Percentiles rank a stretch among this genome's conserved stretches.
Conservation (phyloP, 495 filamentous ascomycete genomes). For the Penicillium antarcticum region DNA sequence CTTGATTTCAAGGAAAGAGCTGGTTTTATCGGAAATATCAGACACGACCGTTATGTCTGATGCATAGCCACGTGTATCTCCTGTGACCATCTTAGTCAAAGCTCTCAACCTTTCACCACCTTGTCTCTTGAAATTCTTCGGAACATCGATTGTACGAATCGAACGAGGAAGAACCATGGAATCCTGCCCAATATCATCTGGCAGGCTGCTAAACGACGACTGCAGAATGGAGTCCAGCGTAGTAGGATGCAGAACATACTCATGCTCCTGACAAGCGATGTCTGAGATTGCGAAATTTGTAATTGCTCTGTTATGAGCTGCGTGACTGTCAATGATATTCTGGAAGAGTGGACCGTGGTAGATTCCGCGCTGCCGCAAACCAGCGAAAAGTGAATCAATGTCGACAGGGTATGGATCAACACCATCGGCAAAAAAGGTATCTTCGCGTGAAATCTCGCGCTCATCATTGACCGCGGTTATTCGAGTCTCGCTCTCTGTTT, state of each 20-base stretch:
- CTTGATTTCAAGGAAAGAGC: neutral
- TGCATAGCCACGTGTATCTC: neutral
- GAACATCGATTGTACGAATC: neutral
- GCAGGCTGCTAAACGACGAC: neutral
- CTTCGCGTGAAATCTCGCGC: neutral
- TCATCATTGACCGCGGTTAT: neutral
- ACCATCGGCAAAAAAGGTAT: neutral
- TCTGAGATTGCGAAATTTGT: conserved; percentile 15
- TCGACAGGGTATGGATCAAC: too few relatives aligned
- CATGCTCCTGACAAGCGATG: conserved; percentile 5
- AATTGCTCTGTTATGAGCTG: conserved; percentile 5
- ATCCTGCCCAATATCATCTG: neutral
- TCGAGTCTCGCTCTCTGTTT: too few relatives aligned
- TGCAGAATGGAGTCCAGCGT: conserved; percentile 11
- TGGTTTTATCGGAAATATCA: neutral
- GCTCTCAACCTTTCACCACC: neutral
- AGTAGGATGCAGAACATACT: conserved; percentile 13
- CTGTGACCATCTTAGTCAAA: neutral
- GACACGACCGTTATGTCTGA: neutral
- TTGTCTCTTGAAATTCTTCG: neutral
- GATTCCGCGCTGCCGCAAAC: conserved; percentile 2
- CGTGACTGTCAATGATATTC: conserved; percentile 7
- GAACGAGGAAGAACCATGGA: neutral
- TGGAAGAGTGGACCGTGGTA: conserved; percentile 14
- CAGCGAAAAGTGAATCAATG: too few relatives aligned